Percentiles rank a stretch among this genome's conserved stretches.
Conservation (phyloP, 1,284 basidiomycete genomes). For the Cutaneotrichosporon arboriforme region DNA sequence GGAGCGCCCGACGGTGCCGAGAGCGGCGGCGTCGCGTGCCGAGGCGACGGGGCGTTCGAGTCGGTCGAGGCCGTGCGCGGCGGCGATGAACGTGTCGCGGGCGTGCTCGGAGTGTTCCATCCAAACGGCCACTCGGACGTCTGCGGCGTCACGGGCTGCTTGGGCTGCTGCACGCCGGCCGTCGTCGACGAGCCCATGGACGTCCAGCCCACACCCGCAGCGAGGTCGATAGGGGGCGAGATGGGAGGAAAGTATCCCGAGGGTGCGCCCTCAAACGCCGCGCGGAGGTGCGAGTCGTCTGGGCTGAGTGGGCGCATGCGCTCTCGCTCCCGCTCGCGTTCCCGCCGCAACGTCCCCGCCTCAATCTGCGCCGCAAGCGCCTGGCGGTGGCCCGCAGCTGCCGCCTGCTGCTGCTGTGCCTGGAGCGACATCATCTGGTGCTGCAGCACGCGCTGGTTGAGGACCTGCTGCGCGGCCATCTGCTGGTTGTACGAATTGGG, state of each 20-base stretch:
- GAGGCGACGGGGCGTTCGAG: slow-evolving; percentile 9
- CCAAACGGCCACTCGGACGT: slow-evolving; percentile 9
- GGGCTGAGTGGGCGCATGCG: slow-evolving; percentile 13
- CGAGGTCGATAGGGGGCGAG: slow-evolving; percentile 14
- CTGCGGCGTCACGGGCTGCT: background rate
- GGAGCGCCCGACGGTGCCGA: slow-evolving; percentile 5
- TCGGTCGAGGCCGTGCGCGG: slow-evolving; percentile 11
- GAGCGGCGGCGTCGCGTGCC: slow-evolving; percentile 2
- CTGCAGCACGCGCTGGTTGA: slow-evolving; percentile 17
- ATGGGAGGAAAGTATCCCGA: slow-evolving; percentile 13
- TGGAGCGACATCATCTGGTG: slow-evolving; percentile 16
- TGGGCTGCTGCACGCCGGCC: background rate
- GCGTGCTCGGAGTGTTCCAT: slow-evolving; percentile 1
- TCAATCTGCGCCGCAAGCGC: slow-evolving; percentile 29
- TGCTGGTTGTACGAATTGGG: slow-evolving; percentile 11
- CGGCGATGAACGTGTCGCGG: slow-evolving; percentile 1
- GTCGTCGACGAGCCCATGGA: background rate
- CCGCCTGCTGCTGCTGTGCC: slow-evolving; percentile 15
- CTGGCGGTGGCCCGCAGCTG: slow-evolving; percentile 13
- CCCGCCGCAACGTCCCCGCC: slow-evolving; percentile 18
- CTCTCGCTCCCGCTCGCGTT: slow-evolving; percentile 17
- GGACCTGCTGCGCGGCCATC: slow-evolving; percentile 16
- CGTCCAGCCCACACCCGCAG: slow-evolving; percentile 18
- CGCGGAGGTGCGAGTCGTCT: slow-evolving; percentile 24
- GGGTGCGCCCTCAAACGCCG: slow-evolving; percentile 28